Percentiles rank a stretch among this genome's conserved stretches.
phyloP scores from a whole-genome alignment of 139 green algal species.

The Chlamydomonas sp. region DNA sequence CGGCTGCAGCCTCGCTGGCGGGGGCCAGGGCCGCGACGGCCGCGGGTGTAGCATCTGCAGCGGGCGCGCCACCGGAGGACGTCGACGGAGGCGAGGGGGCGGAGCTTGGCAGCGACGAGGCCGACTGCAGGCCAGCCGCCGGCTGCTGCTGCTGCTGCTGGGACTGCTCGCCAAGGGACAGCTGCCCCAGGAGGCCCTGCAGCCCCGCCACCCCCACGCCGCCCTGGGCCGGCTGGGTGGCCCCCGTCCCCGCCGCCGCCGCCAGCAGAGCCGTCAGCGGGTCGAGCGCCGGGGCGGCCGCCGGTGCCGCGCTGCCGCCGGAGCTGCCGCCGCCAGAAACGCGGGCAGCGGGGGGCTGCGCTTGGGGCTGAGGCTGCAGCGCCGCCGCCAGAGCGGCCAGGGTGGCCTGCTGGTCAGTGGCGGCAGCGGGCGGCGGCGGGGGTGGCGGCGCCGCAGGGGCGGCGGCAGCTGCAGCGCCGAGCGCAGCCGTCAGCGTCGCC shows the following conservation, averaged over 20 bases:
- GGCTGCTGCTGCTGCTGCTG: neutral
- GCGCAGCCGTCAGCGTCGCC: neutral
- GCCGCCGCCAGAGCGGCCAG: no score
- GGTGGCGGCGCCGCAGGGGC: neutral
- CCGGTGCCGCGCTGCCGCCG: no score
- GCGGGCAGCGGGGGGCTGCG: no score
- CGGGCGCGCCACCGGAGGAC: no score
- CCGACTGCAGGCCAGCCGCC: neutral
- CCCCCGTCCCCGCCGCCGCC: neutral
- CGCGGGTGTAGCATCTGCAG: no score
- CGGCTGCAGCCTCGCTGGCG: no score
- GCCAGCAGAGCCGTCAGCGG: constrained; percentile 19
- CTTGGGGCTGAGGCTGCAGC: no score
- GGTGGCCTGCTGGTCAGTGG: neutral
- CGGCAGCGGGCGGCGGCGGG: neutral
- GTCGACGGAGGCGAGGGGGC: no score
- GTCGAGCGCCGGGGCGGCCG: neutral
- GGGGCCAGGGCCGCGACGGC: no score
- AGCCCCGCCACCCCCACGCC: constrained; percentile 2
- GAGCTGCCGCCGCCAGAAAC: no score
- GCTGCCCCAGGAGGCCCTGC: constrained; percentile 20
- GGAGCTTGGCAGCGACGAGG: neutral
- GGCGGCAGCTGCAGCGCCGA: constrained; percentile 14
- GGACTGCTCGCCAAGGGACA: neutral
- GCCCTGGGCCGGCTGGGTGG: neutral